phyloP scores from a whole-genome alignment of 768 basidiomycete genomes.

The Russula ochroleuca region DNA sequence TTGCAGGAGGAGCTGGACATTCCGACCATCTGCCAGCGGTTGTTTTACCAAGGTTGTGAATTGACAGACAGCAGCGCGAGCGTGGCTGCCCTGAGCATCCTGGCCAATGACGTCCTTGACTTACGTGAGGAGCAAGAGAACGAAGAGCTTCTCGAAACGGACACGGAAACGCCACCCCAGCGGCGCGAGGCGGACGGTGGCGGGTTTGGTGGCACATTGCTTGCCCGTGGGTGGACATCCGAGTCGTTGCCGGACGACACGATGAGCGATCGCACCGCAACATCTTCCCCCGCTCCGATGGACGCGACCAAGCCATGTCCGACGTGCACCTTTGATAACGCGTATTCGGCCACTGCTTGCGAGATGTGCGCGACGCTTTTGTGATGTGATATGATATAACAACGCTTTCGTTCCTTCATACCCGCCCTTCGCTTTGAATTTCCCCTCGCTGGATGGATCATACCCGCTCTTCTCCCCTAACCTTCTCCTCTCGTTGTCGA shows the following conservation, averaged over 20 bases:
- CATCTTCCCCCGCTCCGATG: constrained; percentile 23
- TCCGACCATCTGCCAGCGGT: constrained; percentile 71
- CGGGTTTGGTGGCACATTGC: constrained; percentile 71
- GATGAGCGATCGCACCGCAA: constrained; percentile 25
- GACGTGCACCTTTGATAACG: constrained; percentile 27
- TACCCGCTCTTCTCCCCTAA: neutral
- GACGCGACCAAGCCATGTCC: constrained; percentile 20
- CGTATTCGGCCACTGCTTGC: constrained; percentile 27
- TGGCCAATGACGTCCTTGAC: constrained; percentile 61
- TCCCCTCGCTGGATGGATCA: neutral
- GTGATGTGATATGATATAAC: neutral
- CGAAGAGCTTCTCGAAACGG: constrained; percentile 46
- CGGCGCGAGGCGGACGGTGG: constrained; percentile 53
- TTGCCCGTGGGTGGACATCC: constrained; percentile 42
- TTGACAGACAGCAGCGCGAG: constrained; percentile 55
- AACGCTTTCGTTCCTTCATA: neutral
- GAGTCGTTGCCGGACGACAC: constrained; percentile 30
- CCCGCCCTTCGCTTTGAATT: too few relatives aligned
- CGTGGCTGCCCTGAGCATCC: constrained; percentile 50
- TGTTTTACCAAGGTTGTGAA: constrained; percentile 60
- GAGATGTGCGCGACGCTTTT: constrained; percentile 33
- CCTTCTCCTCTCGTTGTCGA: neutral
- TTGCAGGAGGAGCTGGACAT: constrained; percentile 58
- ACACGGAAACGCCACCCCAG: constrained; percentile 41
- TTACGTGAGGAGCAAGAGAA: constrained; percentile 61